These are phyloP conservation scores for Podila epigama DNA, from an alignment of 192 early-diverging fungal species.

Conservation along the genomic window DNA sequence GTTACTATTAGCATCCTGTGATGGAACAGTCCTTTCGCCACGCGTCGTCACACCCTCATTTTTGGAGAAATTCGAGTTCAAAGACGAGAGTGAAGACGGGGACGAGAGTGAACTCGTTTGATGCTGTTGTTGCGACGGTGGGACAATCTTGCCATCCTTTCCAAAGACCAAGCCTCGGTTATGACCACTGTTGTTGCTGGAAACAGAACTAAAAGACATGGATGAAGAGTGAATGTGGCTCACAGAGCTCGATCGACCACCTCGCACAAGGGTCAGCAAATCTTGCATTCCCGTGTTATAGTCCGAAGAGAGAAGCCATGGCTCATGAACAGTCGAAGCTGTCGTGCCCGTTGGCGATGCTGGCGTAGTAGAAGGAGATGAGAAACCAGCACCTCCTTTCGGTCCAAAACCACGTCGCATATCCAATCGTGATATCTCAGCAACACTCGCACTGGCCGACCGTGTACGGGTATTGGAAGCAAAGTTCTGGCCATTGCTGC, in stretches of 20 bases:
- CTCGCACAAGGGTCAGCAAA: slow-evolving; percentile 36
- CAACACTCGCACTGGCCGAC: slow-evolving; percentile 27
- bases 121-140: background rate
- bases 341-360: background rate
- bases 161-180: slow-evolving; percentile 14
- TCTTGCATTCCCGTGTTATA: slow-evolving; percentile 49
- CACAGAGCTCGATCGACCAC: slow-evolving; percentile 41
- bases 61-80: slow-evolving; percentile 10
- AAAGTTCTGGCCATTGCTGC: background rate
- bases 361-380: background rate
- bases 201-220: too few relatives aligned
- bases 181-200: background rate
- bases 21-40: too few relatives aligned
- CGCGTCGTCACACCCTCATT: background rate
- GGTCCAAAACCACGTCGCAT: background rate
- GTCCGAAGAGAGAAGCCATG: slow-evolving; percentile 39
- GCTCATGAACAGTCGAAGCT: slow-evolving; percentile 3
- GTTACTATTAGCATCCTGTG: too few relatives aligned
- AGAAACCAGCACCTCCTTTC: background rate
- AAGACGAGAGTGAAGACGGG: slow-evolving; percentile 9
- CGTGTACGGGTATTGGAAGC: slow-evolving; percentile 17
- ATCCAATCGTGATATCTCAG: slow-evolving; percentile 5
- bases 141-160: slow-evolving; percentile 31
- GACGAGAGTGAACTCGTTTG: background rate
- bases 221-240: slow-evolving; percentile 30